phyloP scores from a whole-genome alignment of 352 stramenopile genomes.

The Pythium phragmitis region DNA sequence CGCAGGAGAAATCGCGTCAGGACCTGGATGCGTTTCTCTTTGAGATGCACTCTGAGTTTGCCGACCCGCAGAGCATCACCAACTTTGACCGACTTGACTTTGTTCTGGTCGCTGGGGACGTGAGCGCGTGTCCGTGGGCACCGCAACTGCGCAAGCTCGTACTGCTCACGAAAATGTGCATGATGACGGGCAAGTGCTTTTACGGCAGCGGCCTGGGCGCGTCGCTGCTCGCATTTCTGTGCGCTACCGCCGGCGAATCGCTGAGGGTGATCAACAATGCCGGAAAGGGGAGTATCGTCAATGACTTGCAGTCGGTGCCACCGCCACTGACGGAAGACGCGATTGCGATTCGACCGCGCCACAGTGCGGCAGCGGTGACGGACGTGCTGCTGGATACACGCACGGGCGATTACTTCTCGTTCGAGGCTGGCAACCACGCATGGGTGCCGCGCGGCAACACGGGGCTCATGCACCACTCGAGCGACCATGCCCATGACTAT shows the following conservation, averaged over 20 bases:
- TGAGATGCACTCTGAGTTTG: constrained; percentile 72
- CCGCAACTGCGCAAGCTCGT: constrained; percentile 59
- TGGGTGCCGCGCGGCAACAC: constrained; percentile 81
- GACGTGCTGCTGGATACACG: constrained; percentile 70
- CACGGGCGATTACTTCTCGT: constrained; percentile 72
- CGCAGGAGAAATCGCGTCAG: constrained; percentile 56
- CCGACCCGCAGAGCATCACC: constrained; percentile 59
- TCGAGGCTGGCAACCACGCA: constrained; percentile 26
- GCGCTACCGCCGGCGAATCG: constrained; percentile 64
- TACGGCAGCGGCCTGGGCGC: constrained; percentile 67
- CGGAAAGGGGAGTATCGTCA: constrained; percentile 47
- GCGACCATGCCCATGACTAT: constrained; percentile 54
- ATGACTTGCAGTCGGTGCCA: constrained; percentile 40
- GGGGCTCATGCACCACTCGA: constrained; percentile 64
- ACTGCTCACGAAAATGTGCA: constrained; percentile 81
- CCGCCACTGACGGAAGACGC: constrained; percentile 20
- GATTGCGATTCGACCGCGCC: not conserved
- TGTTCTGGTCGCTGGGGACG: constrained; percentile 72
- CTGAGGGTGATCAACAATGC: constrained; percentile 65
- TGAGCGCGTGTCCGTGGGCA: constrained; percentile 59
- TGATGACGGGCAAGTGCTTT: constrained; percentile 86
- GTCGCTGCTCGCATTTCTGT: constrained; percentile 60
- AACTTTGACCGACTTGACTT: constrained; percentile 84
- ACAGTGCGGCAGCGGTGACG: constrained; percentile 1
- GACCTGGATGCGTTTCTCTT: constrained; percentile 77